Percentiles rank a stretch among this genome's conserved stretches.
Evolutionary conservation across 352 stramenopile species (phyloP).

Genomic region (Phytophthora cajani): DNA sequence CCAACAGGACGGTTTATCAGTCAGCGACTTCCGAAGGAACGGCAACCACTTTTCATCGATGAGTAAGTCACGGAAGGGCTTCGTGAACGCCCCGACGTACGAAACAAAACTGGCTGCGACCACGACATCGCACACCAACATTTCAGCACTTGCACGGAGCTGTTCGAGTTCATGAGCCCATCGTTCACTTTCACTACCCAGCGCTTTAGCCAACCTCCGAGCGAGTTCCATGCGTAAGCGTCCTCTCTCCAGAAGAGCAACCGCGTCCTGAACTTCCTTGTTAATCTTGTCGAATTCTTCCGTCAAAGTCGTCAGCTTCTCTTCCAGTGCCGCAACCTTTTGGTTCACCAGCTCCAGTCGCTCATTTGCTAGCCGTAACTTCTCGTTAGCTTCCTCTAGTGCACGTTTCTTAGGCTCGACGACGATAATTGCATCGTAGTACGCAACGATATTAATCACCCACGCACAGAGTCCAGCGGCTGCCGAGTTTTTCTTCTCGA

Average conservation of each 20-base stretch:
- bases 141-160: slow-evolving; percentile 74
- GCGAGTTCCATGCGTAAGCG: slow-evolving; percentile 92
- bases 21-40: slow-evolving; percentile 77
- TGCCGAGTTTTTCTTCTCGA: slow-evolving; percentile 87
- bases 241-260: slow-evolving; percentile 87
- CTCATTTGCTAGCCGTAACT: slow-evolving; percentile 85
- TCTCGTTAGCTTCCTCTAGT: slow-evolving; percentile 79
- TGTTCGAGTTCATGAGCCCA: slow-evolving; percentile 88
- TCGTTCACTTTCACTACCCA: slow-evolving; percentile 94
- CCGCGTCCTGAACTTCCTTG: slow-evolving; percentile 89
- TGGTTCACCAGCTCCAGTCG: slow-evolving; percentile 87
- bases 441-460: slow-evolving; percentile 93
- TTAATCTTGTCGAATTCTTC: slow-evolving; percentile 90
- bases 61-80: slow-evolving; percentile 89
- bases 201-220: slow-evolving; percentile 88
- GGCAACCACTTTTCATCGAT: slow-evolving; percentile 88
- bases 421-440: slow-evolving; percentile 95
- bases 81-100: slow-evolving; percentile 95
- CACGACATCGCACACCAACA: slow-evolving; percentile 91
- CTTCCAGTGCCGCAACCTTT: slow-evolving; percentile 90
- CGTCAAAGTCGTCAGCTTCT: slow-evolving; percentile 82
- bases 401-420: slow-evolving; percentile 94
- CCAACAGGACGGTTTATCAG: slow-evolving; percentile 51
- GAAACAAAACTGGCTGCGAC: slow-evolving; percentile 93
- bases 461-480: slow-evolving; percentile 79